phyloP scores from a whole-genome alignment of 2,329 filamentous ascomycete species.

The Colletotrichum spaethianum region DNA sequence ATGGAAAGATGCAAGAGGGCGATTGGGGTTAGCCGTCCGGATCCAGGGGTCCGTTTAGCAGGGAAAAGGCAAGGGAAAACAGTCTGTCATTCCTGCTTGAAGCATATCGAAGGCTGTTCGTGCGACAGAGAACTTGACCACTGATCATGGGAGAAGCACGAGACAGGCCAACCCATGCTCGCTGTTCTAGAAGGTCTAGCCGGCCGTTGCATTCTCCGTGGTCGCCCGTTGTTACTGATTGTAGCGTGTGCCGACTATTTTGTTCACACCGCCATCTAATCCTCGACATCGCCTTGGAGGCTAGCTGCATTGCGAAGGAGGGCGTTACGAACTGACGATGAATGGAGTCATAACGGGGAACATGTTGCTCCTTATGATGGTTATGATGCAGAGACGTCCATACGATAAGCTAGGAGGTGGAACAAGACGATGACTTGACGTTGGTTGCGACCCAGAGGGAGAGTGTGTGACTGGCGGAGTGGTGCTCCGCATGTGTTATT shows the following conservation, averaged over 20 bases:
- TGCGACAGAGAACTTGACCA: conserved; percentile 12
- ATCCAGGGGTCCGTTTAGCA: conserved; percentile 37
- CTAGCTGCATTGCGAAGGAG: conserved; percentile 23
- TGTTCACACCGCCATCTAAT: conserved; percentile 36
- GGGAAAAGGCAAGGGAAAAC: conserved; percentile 7
- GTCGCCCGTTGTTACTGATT: background rate
- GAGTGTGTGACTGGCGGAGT: conserved; percentile 15
- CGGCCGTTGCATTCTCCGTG: background rate
- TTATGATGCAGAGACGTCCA: conserved; percentile 24
- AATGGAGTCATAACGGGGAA: conserved; percentile 7
- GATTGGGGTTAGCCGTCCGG: conserved; percentile 35
- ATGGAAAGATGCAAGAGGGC: conserved; percentile 34
- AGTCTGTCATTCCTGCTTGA: conserved; percentile 24
- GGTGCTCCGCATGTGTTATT: conserved; percentile 22
- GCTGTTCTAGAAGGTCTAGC: conserved; percentile 28
- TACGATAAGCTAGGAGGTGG: background rate
- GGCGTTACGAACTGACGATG: conserved; percentile 5
- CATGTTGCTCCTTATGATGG: conserved; percentile 25
- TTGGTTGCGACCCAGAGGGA: conserved; percentile 2
- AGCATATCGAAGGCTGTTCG: conserved; percentile 28
- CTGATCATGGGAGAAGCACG: conserved; percentile 25
- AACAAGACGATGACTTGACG: background rate
- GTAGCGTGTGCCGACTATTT: conserved; percentile 8
- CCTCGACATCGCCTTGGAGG: background rate
- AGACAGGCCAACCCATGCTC: conserved; percentile 33